phyloP scores from a whole-genome alignment of 2,329 filamentous ascomycete species.

The Metarhizium sp. region DNA sequence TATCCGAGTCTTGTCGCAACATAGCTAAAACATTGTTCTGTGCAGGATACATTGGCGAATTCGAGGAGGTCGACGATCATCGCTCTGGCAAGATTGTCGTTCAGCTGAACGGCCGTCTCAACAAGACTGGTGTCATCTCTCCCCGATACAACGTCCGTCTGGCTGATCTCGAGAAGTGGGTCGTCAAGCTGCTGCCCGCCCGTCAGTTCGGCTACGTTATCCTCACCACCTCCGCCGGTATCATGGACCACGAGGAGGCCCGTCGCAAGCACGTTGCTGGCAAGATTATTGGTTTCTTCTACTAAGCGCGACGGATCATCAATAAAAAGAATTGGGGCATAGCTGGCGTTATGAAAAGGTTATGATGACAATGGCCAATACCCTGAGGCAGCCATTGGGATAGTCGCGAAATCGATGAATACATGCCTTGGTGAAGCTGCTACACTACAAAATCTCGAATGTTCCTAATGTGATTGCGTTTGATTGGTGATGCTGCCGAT shows the following conservation, averaged over 20 bases:
- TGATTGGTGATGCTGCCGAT: neutral
- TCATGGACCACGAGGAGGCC: conserved; percentile 99
- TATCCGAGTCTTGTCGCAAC: conserved; percentile 87
- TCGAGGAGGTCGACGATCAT: conserved; percentile 99
- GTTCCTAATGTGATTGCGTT: neutral
- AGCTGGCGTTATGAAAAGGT: conserved; percentile 26
- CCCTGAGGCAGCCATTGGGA: conserved; percentile 19
- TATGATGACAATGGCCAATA: conserved; percentile 27
- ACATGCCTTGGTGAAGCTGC: conserved; percentile 15
- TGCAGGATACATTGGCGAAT: conserved; percentile 96
- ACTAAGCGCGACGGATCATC: conserved; percentile 47
- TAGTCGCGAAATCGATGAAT: conserved; percentile 20
- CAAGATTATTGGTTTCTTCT: conserved; percentile 99
- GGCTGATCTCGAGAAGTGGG: conserved; percentile 98
- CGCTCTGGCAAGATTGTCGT: conserved; percentile 99
- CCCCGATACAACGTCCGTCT: conserved; percentile 99
- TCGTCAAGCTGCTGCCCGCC: conserved; percentile 95
- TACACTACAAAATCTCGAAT: conserved; percentile 19
- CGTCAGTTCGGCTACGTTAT: conserved; percentile 99
- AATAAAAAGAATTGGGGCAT: conserved; percentile 21
- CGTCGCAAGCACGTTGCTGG: conserved; percentile 97
- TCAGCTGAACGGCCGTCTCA: conserved; percentile 95
- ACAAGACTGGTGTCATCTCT: conserved; percentile 99
- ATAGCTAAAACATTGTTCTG: conserved; percentile 47
- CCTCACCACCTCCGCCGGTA: conserved; percentile 96